Conservation (phyloP, 192 early-diverging fungal genomes). For the Physocladia obscura region DNA sequence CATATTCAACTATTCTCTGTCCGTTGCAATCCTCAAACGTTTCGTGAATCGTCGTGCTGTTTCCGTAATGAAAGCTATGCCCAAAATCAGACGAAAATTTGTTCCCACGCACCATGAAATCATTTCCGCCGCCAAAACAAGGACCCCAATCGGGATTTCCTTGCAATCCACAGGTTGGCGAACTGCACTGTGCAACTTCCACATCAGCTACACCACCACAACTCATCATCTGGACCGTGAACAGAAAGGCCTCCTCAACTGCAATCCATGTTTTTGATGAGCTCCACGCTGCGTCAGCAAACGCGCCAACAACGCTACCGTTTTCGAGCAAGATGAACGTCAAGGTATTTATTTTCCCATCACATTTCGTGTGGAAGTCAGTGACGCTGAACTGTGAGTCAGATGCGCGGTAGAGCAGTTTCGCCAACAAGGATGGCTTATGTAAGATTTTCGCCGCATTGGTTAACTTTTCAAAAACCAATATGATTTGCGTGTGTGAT, state of each 20-base stretch:
- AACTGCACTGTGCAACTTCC: neutral
- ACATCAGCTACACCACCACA: neutral
- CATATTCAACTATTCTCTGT: too few species aligned
- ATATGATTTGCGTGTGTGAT: neutral
- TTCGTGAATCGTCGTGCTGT: too few species aligned
- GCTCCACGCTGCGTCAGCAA: neutral
- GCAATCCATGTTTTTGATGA: neutral
- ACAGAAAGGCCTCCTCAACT: neutral
- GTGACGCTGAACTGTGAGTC: neutral
- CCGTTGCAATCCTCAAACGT: too few species aligned
- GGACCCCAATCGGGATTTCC: neutral
- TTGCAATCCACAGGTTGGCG: neutral
- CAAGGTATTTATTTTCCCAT: neutral
- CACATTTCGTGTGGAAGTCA: neutral
- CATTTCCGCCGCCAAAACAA: neutral
- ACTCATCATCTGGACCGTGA: neutral
- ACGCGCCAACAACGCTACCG: neutral
- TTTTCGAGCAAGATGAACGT: neutral
- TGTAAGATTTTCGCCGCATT: neutral
- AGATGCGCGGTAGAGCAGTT: neutral
- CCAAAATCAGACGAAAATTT: too few species aligned
- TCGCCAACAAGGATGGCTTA: neutral
- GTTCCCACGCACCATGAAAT: too few species aligned
- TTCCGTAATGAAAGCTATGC: too few species aligned
- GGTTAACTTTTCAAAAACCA: neutral